Evolutionary conservation across 2,329 filamentous ascomycete genomes (phyloP), one percentile per base, ranked within the genome.

Genomic region (Hymenoscyphus repandus): DNA sequence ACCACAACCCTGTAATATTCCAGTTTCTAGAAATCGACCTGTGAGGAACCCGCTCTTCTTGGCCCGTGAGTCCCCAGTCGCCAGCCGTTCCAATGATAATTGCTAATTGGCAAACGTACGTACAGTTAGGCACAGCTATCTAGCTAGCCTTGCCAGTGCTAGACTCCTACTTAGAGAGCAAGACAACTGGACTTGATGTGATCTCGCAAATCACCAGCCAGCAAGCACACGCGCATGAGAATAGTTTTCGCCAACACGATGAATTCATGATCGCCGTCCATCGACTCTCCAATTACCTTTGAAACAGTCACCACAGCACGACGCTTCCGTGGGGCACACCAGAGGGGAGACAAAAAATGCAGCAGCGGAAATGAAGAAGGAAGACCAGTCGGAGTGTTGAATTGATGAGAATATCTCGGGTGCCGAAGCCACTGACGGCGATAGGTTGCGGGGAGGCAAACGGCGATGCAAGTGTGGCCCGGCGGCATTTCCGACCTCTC

Each of bases 321-420:
- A 47, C 15, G 5, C 17, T 22, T 17, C 32, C 18, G 36, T 31
- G 43, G 47, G 45, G 45, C 34, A 34, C 36, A 27, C 12, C 12
- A 4, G 10, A 46, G 46, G 36, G 32, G 46, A 50, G 51, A 57
- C 30, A 49, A 32, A 43, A 27, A 41, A 54, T 58, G 58, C 56
- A 62, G 34, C 45, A 55, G 52, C 60, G 60, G 61, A 63, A 54
- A 63, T 62, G 60, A 63, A 30, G 49, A 44, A 49, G 42, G 37
- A 49, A 36, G 22, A 17, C 30, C 37, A 42, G 38, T 27, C 20
- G 39, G 33, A 49, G 30, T 34, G 46, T 13, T 20, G 12, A 18
- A 15, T 11, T 22, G 20, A 15, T 17, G 34, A 15, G 12, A 17
- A 49, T 7, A 38, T 47, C 34, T 30, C 22, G 17, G 46, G 27